Evolutionary conservation across 2,329 filamentous ascomycete genomes (phyloP).

Genomic region (Phaeosphaeriaceae sp.): DNA sequence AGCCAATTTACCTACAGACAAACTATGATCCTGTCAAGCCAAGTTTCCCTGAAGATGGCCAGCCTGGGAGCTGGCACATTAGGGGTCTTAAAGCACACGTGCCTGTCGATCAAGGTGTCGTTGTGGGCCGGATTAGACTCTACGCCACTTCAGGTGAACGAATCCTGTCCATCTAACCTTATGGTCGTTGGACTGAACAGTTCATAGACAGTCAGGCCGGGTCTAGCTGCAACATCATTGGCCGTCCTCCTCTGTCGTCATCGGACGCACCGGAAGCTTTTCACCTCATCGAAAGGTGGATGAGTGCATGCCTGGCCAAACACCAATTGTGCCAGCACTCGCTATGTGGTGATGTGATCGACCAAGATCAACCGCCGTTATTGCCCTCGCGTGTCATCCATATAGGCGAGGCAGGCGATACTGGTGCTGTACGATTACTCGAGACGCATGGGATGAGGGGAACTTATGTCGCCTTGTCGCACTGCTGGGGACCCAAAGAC

Average conservation of each 20-base stretch:
- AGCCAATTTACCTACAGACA: constrained; percentile 26
- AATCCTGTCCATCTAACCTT: not conserved
- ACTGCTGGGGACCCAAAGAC: constrained; percentile 26
- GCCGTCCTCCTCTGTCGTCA: constrained; percentile 19
- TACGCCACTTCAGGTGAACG: constrained; percentile 21
- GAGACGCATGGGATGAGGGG: not conserved
- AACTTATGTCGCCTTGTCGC: constrained; percentile 9
- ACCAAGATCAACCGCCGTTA: constrained; percentile 20
- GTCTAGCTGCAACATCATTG: constrained; percentile 25
- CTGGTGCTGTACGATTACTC: not conserved
- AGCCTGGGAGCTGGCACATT: constrained; percentile 16
- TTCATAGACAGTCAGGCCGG: constrained; percentile 23
- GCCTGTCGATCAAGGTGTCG: constrained; percentile 26
- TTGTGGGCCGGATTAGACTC: constrained; percentile 24
- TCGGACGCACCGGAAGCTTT: constrained; percentile 33
- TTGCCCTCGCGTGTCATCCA: constrained; percentile 28
- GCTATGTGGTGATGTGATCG: constrained; percentile 20
- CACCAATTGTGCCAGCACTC: constrained; percentile 23
- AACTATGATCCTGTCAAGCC: constrained; percentile 19
- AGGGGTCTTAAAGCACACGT: constrained; percentile 23
- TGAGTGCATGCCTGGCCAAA: constrained; percentile 21
- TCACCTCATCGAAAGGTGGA: constrained; percentile 24
- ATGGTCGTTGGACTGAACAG: constrained; percentile 19
- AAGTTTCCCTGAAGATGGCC: constrained; percentile 21
- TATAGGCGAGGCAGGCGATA: not conserved